These are phyloP conservation scores for Polytrichum commune DNA, from an alignment of 225 moss, liverwort and hornwort genomes.

Conservation along the genomic window DNA sequence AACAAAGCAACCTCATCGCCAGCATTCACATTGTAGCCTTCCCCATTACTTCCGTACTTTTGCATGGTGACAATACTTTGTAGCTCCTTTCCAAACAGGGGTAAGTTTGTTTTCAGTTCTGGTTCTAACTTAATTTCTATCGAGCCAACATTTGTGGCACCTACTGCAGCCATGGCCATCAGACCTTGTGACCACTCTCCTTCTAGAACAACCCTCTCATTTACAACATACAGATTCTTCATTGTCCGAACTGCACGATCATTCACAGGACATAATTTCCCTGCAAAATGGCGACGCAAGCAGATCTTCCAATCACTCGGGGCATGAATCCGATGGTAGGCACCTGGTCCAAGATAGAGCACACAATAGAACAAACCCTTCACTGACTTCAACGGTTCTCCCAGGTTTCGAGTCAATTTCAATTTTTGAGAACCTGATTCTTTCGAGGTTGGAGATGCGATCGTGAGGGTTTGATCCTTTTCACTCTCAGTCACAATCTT, in stretches of 20 bases:
- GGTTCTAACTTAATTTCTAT: slow-evolving; percentile 86
- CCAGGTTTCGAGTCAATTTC: slow-evolving; percentile 7
- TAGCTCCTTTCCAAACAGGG: slow-evolving; percentile 40
- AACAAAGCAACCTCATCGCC: slow-evolving; percentile 97
- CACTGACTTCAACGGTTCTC: slow-evolving; percentile 20
- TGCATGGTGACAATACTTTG: slow-evolving; percentile 39
- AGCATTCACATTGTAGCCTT: slow-evolving; percentile 66
- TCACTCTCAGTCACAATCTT: slow-evolving; percentile 16
- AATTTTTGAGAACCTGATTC: slow-evolving; percentile 6
- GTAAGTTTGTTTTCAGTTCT: slow-evolving; percentile 76
- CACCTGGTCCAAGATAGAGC: slow-evolving; percentile 91
- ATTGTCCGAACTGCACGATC: slow-evolving; percentile 86
- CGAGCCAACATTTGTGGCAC: slow-evolving; percentile 94
- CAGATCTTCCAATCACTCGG: slow-evolving; percentile 78
- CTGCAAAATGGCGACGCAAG: slow-evolving; percentile 85
- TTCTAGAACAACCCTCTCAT: slow-evolving; percentile 91
- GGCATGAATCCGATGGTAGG: slow-evolving; percentile 93
- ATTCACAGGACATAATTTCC: slow-evolving; percentile 84
- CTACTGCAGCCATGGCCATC: slow-evolving; percentile 96
- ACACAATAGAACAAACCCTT: slow-evolving; percentile 88
- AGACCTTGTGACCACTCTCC: slow-evolving; percentile 93
- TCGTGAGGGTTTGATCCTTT: slow-evolving; percentile 25
- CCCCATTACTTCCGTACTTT: slow-evolving; percentile 60
- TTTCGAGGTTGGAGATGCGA: slow-evolving; percentile 2
- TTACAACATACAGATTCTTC: slow-evolving; percentile 79